phyloP scores from a whole-genome alignment of 2,329 filamentous ascomycete genomes.

The Westerdykella aurantiaca region DNA sequence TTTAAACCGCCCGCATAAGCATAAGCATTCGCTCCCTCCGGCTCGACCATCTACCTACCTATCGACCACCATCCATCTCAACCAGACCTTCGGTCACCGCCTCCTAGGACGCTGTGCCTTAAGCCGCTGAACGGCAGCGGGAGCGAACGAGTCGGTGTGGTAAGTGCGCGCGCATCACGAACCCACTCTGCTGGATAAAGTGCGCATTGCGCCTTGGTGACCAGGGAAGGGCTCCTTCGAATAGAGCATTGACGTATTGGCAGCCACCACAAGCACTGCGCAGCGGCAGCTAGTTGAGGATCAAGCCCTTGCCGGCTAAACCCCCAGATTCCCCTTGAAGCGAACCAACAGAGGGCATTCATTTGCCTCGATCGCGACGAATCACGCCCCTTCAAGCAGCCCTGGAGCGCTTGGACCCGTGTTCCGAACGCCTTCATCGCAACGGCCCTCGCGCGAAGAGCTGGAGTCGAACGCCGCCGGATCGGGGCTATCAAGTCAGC shows the following conservation, averaged over 20 bases:
- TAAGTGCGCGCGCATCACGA: conserved; percentile 1
- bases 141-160: conserved; percentile 2
- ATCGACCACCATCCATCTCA: no score
- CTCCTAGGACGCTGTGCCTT: neutral
- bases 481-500: conserved; percentile 8
- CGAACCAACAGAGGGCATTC: conserved; percentile 33
- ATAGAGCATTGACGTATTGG: conserved; percentile 18
- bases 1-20: conserved; percentile 13
- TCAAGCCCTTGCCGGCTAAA: conserved; percentile 34
- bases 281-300: conserved; percentile 36
- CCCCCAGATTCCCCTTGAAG: conserved; percentile 32
- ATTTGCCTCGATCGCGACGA: conserved; percentile 16
- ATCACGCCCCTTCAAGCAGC: conserved; percentile 14
- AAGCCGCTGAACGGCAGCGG: conserved; percentile 3
- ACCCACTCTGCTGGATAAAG: conserved; percentile 26
- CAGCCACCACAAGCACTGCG: conserved; percentile 20
- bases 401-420: conserved; percentile 3
- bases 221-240: conserved; percentile 15
- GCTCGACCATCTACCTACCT: neutral
- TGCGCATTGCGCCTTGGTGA: conserved; percentile 20
- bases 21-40: neutral
- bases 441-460: conserved; percentile 7
- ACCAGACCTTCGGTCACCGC: conserved; percentile 1
- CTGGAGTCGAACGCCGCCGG: conserved; percentile 4
- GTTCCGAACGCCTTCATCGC: conserved; percentile 4